These are phyloP conservation scores for Talinum fruticosum DNA, from an alignment of 148 eudicot genomes.

Conservation along the genomic window DNA sequence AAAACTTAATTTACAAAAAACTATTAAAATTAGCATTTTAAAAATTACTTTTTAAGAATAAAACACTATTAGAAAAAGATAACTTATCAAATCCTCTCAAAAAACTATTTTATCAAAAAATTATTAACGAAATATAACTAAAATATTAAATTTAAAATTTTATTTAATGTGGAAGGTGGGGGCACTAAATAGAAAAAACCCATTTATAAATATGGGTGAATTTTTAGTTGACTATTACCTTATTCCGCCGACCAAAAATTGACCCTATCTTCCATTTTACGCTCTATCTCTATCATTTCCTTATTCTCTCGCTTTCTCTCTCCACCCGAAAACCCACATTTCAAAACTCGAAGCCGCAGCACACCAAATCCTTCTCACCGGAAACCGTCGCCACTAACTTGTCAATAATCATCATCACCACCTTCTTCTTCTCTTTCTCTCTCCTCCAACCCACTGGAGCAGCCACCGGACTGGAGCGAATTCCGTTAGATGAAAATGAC, in stretches of 20 bases:
- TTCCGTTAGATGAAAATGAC: not conserved
- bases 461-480: not conserved
- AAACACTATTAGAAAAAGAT: no score
- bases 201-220: not conserved
- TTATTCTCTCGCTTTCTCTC: not conserved
- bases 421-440: not conserved
- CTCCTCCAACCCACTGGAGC: no score
- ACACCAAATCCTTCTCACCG: not conserved
- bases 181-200: no score
- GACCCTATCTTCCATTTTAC: not conserved
- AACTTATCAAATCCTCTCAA: no score
- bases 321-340: not conserved
- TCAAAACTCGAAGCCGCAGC: not conserved
- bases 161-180: no score
- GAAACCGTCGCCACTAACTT: not conserved
- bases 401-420: not conserved
- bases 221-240: not conserved
- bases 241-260: not conserved
- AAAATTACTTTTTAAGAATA: no score
- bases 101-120: no score
- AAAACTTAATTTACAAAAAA: no score
- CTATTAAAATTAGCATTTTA: no score
- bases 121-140: no score
- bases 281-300: not conserved
- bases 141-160: no score